Conservation (phyloP, 192 early-diverging fungal species). For the Umbelopsis sp. region DNA sequence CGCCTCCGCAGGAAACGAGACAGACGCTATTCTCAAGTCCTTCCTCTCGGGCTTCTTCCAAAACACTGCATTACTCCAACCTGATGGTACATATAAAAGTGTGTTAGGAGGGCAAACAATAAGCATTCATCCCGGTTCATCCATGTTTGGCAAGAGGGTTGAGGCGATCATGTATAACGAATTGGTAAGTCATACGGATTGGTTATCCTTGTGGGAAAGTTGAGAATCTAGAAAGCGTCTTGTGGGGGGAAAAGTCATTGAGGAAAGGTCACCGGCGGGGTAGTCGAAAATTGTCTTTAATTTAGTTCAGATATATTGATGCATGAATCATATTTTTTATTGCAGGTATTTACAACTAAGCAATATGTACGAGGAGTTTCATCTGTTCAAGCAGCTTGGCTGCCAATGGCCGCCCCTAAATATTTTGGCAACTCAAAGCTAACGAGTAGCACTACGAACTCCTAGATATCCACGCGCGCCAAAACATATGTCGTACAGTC, state of each 20-base stretch:
- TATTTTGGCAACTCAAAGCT: conserved; percentile 53
- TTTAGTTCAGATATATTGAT: background rate
- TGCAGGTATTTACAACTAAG: conserved; percentile 77
- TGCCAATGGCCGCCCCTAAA: conserved; percentile 77
- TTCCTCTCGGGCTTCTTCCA: conserved; percentile 89
- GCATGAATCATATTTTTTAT: background rate
- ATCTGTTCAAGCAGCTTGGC: conserved; percentile 80
- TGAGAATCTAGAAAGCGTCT: background rate
- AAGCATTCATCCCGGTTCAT: conserved; percentile 86
- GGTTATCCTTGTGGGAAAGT: conserved; percentile 3
- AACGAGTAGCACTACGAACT: background rate
- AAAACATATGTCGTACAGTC: background rate
- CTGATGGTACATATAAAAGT: conserved; percentile 84
- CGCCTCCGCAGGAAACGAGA: conserved; percentile 69
- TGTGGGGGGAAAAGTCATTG: background rate
- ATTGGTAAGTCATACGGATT: conserved; percentile 52
- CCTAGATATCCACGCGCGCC: background rate
- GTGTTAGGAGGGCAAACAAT: conserved; percentile 71
- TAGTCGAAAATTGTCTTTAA: background rate
- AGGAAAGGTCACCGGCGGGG: background rate
- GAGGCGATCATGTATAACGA: conserved; percentile 89
- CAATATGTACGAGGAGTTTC: conserved; percentile 88
- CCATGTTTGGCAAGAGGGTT: conserved; percentile 78
- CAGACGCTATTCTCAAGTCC: conserved; percentile 79
- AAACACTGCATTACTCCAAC: conserved; percentile 85